Percentiles rank a stretch among this genome's conserved stretches.
These are phyloP conservation scores for Cercospora brassicicola DNA, from an alignment of 2,329 filamentous ascomycete genomes.

Conservation along the genomic window DNA sequence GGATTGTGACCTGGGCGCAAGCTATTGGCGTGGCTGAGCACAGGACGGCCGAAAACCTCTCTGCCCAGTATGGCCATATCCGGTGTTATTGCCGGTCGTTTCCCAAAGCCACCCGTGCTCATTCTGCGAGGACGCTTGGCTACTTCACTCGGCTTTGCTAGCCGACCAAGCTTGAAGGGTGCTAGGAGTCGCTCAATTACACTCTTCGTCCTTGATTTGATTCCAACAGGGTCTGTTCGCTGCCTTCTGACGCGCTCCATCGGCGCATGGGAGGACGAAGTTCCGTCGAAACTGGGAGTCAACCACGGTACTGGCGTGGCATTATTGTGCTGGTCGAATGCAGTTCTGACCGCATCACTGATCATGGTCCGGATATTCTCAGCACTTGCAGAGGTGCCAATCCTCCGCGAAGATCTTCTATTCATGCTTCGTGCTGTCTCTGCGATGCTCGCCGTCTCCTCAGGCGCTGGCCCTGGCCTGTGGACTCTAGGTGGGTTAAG, in stretches of 20 bases:
- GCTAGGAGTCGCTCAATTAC: constrained; percentile 1
- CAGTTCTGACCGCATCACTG: background rate
- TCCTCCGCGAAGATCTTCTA: background rate
- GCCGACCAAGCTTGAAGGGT: constrained; percentile 3
- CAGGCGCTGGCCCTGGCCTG: background rate
- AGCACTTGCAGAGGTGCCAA: background rate
- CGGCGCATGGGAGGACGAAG: background rate
- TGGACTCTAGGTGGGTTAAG: background rate
- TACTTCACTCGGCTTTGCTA: background rate
- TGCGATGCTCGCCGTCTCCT: background rate
- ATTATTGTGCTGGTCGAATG: background rate
- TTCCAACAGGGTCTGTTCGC: background rate
- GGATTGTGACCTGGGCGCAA: constrained; percentile 11
- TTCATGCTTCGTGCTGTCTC: background rate
- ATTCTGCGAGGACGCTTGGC: constrained; percentile 4
- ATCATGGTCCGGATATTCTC: background rate
- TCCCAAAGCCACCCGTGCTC: constrained; percentile 3
- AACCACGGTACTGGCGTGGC: background rate
- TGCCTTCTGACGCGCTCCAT: background rate
- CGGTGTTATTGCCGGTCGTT: background rate
- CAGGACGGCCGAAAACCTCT: background rate
- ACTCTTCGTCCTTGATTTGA: background rate
- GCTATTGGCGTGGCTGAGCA: constrained; percentile 9
- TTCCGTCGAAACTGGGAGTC: background rate
- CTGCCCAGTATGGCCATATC: background rate